Base-by-base conservation (phyloP, 2,329 filamentous ascomycete genomes). In the Scedosporium aurantiacum region DNA sequence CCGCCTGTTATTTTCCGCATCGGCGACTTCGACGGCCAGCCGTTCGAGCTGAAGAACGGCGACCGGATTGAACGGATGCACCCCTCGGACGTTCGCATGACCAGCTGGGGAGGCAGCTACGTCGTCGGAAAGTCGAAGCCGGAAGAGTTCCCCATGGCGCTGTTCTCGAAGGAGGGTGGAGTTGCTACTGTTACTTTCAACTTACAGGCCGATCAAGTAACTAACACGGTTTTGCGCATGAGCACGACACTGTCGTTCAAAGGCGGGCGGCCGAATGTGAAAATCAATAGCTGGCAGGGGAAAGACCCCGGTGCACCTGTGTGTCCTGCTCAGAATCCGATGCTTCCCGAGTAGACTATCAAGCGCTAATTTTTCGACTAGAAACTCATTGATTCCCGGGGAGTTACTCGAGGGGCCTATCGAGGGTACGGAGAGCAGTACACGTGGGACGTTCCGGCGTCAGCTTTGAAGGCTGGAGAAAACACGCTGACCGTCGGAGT, bases 21-120 rank as follows among this genome's bases (percentile, higher is more conserved):
- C 57, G 86, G 86, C 27, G 78, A 83, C 21, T 86, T 82, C 74
- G 86, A 89, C 65, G 85, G 85, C 56, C 78, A 82, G 70, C 83
- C 83, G 18, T 81, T 76, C 5, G 84, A 84, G 14, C 86, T 89
- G 75, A 79, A 79, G 65, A 88, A 89, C 68, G 85, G 85, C 12
- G 84, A 80, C 60, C 86, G 86, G 67, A 82, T 86, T 68, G 77
- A 84, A 14, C 79, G 83, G 59, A 88, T 88, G 85, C 86, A 89
- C 68, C 86, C 85, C 2, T 83, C 82, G 3, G 86, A 88, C 71
- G 73, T 72, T 43, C 80, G 85, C 66, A 88, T 88, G 85, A 71
- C 75, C 27, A 75, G 74, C 61, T 88, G 85, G 85, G 78, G 75
- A 0, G 66, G 78, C 12, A 87, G 83, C 1, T 87, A 85, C 71